Evolutionary conservation across 257 asterid species (phyloP).

Genomic region (Salvia rosmarinus): DNA sequence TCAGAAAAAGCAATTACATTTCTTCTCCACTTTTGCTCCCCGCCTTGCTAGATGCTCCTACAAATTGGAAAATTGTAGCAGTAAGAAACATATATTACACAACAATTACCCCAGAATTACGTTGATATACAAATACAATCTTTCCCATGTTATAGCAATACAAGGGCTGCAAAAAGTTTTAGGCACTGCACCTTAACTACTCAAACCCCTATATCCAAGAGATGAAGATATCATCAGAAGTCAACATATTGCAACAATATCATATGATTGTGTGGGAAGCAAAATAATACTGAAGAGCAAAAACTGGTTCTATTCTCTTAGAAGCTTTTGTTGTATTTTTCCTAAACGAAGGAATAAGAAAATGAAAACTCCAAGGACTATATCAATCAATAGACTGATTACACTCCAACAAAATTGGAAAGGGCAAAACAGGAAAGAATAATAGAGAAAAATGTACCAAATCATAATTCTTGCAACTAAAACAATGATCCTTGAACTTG

Average conservation of each 20-base stretch:
- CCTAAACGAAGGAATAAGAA: background rate
- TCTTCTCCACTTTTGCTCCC: slow-evolving; percentile 50
- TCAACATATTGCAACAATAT: background rate
- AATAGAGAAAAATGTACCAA: background rate
- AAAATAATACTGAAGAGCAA: background rate
- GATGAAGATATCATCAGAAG: background rate
- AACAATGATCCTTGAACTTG: too few species aligned
- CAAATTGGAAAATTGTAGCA: slow-evolving; percentile 19
- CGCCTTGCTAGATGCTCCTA: slow-evolving; percentile 60
- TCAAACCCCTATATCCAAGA: background rate
- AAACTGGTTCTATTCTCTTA: background rate
- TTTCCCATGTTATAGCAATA: background rate
- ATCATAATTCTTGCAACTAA: too few species aligned
- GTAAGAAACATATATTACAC: slow-evolving; percentile 22
- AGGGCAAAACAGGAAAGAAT: background rate
- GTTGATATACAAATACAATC: background rate
- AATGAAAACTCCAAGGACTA: background rate
- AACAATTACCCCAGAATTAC: background rate
- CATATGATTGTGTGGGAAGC: background rate
- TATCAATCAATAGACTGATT: background rate
- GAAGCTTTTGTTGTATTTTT: background rate
- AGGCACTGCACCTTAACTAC: background rate
- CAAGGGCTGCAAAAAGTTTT: background rate
- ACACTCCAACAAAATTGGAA: background rate
- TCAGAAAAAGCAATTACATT: slow-evolving; percentile 46